These are phyloP conservation scores for Sclerospora graminicola DNA, from an alignment of 352 stramenopile species.

Conservation along the genomic window DNA sequence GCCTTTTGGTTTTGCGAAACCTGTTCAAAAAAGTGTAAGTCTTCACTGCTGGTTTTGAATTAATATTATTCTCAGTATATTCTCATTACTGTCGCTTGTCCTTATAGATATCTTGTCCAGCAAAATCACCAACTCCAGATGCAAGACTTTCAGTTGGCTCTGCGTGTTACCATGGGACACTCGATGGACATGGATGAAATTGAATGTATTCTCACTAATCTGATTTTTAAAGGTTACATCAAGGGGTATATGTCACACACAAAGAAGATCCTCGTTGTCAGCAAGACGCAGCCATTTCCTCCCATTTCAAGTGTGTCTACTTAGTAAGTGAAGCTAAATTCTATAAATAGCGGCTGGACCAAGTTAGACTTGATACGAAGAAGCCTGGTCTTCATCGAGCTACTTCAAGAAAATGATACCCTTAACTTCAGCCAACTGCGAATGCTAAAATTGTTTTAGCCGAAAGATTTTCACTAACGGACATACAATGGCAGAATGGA, in stretches of 20 bases:
- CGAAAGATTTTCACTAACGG: no score
- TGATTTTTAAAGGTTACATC: conserved; percentile 95
- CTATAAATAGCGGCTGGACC: no score
- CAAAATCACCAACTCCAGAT: conserved; percentile 87
- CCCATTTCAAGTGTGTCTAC: conserved; percentile 54
- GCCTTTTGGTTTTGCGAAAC: conserved; percentile 91
- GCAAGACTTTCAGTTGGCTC: conserved; percentile 78
- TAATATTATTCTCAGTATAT: not conserved
- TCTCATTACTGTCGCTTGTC: conserved; percentile 1
- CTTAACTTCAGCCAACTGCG: no score
- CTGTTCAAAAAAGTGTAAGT: conserved; percentile 94
- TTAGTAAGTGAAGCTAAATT: no score
- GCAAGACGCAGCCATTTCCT: conserved; percentile 92
- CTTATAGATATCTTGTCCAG: conserved; percentile 63
- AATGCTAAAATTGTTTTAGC: no score
- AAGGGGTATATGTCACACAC: conserved; percentile 96
- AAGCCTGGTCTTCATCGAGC: no score
- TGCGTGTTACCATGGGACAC: conserved; percentile 79
- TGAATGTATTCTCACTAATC: conserved; percentile 94
- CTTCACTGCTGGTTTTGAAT: not conserved
- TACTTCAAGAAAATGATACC: no score
- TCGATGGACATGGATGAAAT: conserved; percentile 92
- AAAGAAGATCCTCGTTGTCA: conserved; percentile 93
- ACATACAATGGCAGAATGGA: no score
- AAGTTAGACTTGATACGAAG: no score